These are phyloP conservation scores for Nymphaea thermarum DNA, from an alignment of 164 flowering plant species.

Conservation along the genomic window DNA sequence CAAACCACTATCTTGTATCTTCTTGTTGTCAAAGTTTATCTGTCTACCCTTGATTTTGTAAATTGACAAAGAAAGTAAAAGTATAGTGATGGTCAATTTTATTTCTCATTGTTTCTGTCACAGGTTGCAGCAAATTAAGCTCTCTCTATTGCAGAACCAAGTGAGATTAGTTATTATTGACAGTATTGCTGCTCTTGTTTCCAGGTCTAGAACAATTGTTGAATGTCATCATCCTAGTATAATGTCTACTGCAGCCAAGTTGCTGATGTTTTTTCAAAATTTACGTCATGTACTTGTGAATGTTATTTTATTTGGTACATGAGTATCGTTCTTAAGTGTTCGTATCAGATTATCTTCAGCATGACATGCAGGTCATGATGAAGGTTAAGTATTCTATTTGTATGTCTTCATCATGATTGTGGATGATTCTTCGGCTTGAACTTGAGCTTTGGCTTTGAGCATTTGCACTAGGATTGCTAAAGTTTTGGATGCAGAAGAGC, in stretches of 20 bases:
- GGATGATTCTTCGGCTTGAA: no score
- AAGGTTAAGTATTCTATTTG: no score
- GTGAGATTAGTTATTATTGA: slow-evolving; percentile 78
- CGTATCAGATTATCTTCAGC: no score
- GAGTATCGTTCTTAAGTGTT: no score
- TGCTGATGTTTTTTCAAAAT: neutral
- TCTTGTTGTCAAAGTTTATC: neutral
- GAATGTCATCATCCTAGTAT: neutral
- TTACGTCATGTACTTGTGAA: no score
- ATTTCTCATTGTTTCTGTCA: slow-evolving; percentile 1
- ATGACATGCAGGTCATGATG: no score
- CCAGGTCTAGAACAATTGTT: slow-evolving; percentile 27
- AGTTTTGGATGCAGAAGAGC: no score
- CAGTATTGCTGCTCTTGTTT: slow-evolving; percentile 75
- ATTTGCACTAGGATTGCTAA: no score
- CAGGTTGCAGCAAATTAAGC: slow-evolving; percentile 75
- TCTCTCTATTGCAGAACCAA: slow-evolving; percentile 49
- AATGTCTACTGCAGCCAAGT: neutral
- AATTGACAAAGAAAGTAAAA: no score
- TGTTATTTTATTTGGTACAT: no score
- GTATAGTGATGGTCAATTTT: neutral
- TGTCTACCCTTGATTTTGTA: neutral
- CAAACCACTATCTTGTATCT: neutral
- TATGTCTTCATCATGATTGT: no score
- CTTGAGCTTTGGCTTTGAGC: no score